phyloP scores from a whole-genome alignment of 1,284 basidiomycete species.

The Ceratobasidium sp. region DNA sequence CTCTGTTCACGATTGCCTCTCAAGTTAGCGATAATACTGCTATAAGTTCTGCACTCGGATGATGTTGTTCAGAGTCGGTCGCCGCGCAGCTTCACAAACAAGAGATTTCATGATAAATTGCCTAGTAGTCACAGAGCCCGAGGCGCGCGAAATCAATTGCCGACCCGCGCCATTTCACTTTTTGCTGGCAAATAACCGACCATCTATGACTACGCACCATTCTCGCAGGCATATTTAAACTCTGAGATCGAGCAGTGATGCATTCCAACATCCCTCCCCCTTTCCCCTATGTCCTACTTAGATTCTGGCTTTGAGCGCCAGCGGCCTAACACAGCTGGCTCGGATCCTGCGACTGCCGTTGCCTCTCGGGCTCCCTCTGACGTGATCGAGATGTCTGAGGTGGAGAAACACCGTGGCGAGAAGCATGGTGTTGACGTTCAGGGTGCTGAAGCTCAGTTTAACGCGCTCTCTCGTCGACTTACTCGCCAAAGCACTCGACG shows the following conservation, averaged over 20 bases:
- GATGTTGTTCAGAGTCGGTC: neutral
- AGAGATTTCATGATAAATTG: slow-evolving; percentile 1
- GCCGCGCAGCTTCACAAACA: neutral
- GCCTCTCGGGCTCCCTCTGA: slow-evolving; percentile 28
- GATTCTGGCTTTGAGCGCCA: slow-evolving; percentile 16
- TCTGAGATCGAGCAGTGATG: neutral
- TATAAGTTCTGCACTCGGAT: neutral
- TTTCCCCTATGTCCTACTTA: slow-evolving; percentile 3
- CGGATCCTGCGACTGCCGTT: slow-evolving; percentile 41
- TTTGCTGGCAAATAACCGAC: slow-evolving; percentile 3
- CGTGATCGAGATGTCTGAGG: slow-evolving; percentile 25
- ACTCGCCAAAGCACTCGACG: slow-evolving; percentile 41
- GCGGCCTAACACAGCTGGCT: slow-evolving; percentile 28
- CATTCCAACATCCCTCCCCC: neutral
- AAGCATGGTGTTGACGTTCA: slow-evolving; percentile 27
- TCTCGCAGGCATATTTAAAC: neutral
- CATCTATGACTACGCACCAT: neutral
- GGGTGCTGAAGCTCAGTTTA: slow-evolving; percentile 38
- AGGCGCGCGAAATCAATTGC: slow-evolving; percentile 3
- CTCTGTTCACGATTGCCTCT: neutral
- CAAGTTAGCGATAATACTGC: neutral
- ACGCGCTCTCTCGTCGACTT: slow-evolving; percentile 35
- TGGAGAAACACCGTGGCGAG: slow-evolving; percentile 10
- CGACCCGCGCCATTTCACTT: slow-evolving; percentile 24
- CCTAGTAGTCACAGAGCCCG: neutral